Percentiles rank a stretch among this genome's conserved stretches.
These are phyloP conservation scores for Euryodendron excelsum DNA, from an alignment of 148 eudicot species.

Conservation along the genomic window DNA sequence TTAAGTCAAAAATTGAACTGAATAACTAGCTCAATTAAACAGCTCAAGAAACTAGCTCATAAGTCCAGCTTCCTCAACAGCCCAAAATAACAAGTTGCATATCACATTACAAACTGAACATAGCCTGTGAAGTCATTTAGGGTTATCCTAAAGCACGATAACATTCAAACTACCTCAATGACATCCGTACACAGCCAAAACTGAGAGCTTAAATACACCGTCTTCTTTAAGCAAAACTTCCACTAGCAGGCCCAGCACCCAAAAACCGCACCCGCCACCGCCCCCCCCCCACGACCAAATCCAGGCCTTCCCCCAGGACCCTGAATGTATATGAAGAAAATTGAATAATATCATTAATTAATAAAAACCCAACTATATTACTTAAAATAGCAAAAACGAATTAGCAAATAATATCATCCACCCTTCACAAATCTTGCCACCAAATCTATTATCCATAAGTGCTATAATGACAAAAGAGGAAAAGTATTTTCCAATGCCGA, in stretches of 20 bases:
- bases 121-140: background rate
- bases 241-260: conserved; percentile 35
- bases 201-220: background rate
- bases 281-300: conserved; percentile 68
- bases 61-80: background rate
- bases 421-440: background rate
- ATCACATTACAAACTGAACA: background rate
- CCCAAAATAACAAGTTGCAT: background rate
- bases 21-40: background rate
- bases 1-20: background rate
- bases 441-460: background rate
- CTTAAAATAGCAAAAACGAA: background rate
- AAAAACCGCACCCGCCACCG: conserved; percentile 11
- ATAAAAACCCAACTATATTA: background rate
- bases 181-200: background rate
- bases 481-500: background rate
- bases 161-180: background rate
- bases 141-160: background rate
- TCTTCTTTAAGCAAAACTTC: background rate
- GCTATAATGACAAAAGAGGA: background rate
- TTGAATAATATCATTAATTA: background rate
- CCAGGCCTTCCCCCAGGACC: conserved; percentile 60
- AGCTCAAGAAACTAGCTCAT: no score
- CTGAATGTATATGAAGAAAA: conserved; percentile 30
- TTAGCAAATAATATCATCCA: background rate